A percentile compares a stretch with the other conserved stretches of the same genome.
Conservation (phyloP, 768 basidiomycete genomes). For the Neoboletus subvelutipes region DNA sequence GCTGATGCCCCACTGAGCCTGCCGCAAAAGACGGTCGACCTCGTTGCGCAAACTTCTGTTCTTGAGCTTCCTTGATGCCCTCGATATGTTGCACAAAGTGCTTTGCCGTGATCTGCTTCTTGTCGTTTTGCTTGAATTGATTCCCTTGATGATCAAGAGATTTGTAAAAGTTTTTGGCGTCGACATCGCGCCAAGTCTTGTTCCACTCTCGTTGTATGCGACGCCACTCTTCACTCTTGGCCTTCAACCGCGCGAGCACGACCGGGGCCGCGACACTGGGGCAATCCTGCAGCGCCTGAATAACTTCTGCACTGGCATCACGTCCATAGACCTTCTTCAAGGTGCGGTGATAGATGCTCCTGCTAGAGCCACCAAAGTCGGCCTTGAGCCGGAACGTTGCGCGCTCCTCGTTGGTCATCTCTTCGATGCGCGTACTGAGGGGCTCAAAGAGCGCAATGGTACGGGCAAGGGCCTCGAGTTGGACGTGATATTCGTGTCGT, state of each 20-base stretch:
- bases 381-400: constrained; percentile 76
- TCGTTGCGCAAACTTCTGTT: constrained; percentile 33
- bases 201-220: constrained; percentile 93
- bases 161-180: constrained; percentile 98
- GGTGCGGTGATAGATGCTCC: constrained; percentile 86
- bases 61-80: constrained; percentile 58
- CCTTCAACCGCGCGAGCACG: constrained; percentile 82
- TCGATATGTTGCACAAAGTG: constrained; percentile 82
- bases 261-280: constrained; percentile 91
- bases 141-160: constrained; percentile 95
- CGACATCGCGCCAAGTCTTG: constrained; percentile 94
- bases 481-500: constrained; percentile 95
- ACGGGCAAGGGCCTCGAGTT: constrained; percentile 85
- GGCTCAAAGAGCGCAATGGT: constrained; percentile 93
- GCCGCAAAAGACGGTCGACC: constrained; percentile 39
- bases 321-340: constrained; percentile 93
- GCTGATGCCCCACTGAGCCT: constrained; percentile 63
- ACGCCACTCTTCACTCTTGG: constrained; percentile 97
- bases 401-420: constrained; percentile 88
- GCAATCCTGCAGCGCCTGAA: constrained; percentile 86
- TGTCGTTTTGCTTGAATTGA: constrained; percentile 93
- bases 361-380: constrained; percentile 87
- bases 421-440: constrained; percentile 75
- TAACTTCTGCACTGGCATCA: constrained; percentile 71
- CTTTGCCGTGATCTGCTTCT: constrained; percentile 86